Evolutionary conservation across 2,329 filamentous ascomycete species (phyloP), one percentile per base, ranked within the genome.

Genomic region (Ceratocystis papillata): DNA sequence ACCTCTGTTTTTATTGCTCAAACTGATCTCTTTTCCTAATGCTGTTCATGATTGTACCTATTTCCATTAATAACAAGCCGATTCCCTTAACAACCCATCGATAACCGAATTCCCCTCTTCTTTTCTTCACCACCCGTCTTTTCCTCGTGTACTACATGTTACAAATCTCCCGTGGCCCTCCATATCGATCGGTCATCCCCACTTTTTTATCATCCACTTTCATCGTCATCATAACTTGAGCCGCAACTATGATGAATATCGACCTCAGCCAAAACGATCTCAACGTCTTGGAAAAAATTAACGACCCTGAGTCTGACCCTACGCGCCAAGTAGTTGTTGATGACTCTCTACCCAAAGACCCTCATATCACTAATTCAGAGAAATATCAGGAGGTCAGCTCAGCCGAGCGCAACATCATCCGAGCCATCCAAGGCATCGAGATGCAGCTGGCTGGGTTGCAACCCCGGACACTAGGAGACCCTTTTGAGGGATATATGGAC

Each of bases 271-370:
- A 74, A 59, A 81, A 81, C 69, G 85, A 88, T 72, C 75, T 83
- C 73, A 79, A 83, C 66, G 79, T 87, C 70, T 80, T 88, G 67
- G 80, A 83, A 69, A 87, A 87, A 73, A 87, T 88, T 73, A 83
- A 82, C 71, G 84, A 88, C 68, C 85, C 85, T 1, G 85, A 88
- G 71, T 80, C 80, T 6, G 80, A 86, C 69, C 81, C 85, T 15
- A 77, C 80, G 17, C 75, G 79, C 8, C 76, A 79, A 12, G 74
- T 84, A 64, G 76, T 83, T 66, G 76, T 86, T 67, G 82, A 86
- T 72, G 72, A 77, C 55, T 79, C 76, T 37, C 75, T 80, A 68
- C 82, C 79, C 7, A 83, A 79, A 70, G 83, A 87, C 68, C 83
- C 85, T 3, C 77, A 84, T 66, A 72, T 86, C 70, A 76, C 75